A percentile compares a stretch with the other conserved stretches of the same genome.
Conservation (phyloP, 345 rosid genomes). For the Mallotus nudiflorus region DNA sequence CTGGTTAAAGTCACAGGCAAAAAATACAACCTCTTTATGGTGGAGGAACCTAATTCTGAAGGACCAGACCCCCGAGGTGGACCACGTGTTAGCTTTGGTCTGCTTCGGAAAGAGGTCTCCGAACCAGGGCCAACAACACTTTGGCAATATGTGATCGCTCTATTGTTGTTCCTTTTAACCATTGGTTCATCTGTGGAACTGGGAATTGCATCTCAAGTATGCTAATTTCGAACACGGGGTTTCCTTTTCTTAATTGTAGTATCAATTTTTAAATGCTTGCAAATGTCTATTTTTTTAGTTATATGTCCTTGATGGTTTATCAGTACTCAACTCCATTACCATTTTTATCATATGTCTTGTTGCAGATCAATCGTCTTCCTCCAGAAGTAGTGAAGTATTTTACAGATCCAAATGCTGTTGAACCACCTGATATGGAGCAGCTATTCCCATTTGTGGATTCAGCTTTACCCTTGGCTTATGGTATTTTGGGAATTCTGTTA, state of each 20-base stretch:
- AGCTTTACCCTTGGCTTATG: constrained; percentile 92
- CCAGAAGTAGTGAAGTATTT: constrained; percentile 91
- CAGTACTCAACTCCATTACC: neutral
- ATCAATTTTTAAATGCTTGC: neutral
- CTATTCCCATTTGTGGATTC: constrained; percentile 86
- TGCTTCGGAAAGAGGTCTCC: constrained; percentile 91
- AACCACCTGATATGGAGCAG: constrained; percentile 88
- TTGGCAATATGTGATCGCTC: constrained; percentile 95
- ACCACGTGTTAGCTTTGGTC: constrained; percentile 88
- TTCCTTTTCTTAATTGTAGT: too few species aligned
- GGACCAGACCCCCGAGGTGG: constrained; percentile 94
- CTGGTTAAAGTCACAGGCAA: constrained; percentile 61
- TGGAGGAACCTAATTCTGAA: constrained; percentile 93
- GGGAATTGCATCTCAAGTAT: constrained; percentile 95
- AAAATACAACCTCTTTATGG: constrained; percentile 90
- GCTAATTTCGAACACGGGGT: constrained; percentile 6
- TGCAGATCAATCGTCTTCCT: constrained; percentile 89
- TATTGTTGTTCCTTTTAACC: constrained; percentile 77
- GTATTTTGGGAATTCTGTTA: constrained; percentile 80
- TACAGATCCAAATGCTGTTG: constrained; percentile 85
- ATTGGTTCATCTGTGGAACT: constrained; percentile 89
- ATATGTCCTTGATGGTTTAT: constrained; percentile 4
- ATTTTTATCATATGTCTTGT: constrained; percentile 20
- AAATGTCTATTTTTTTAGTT: neutral
- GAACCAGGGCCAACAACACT: constrained; percentile 96